A percentile compares a stretch with the other conserved stretches of the same genome.
Evolutionary conservation across 352 stramenopile genomes (phyloP).

Genomic region (Phytophthora tentaculata): DNA sequence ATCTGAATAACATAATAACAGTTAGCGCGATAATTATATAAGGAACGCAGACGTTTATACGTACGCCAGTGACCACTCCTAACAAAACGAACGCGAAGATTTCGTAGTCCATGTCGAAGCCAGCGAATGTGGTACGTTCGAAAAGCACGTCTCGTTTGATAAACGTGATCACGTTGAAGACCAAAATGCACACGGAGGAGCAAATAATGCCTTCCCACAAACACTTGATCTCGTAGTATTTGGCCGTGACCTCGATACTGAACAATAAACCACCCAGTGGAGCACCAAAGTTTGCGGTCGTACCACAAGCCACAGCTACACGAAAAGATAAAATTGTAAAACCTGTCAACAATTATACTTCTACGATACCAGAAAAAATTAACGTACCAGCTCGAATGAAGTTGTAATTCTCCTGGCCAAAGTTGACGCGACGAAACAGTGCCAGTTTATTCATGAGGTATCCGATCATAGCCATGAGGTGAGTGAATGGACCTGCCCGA

Average conservation of each 20-base stretch:
- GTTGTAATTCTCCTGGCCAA: constrained; percentile 77
- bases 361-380: background rate
- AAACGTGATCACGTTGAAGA: constrained; percentile 84
- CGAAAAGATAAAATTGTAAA: background rate
- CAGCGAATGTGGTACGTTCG: constrained; percentile 76
- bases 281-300: constrained; percentile 84
- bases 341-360: background rate
- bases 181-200: constrained; percentile 80
- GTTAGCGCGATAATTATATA: background rate
- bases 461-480: constrained; percentile 79
- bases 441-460: constrained; percentile 67
- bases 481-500: constrained; percentile 74
- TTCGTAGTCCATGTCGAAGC: constrained; percentile 87
- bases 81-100: constrained; percentile 81
- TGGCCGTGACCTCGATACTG: constrained; percentile 87
- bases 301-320: constrained; percentile 74
- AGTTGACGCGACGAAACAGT: constrained; percentile 77
- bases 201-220: constrained; percentile 88
- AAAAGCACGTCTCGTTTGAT: constrained; percentile 84
- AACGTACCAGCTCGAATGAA: constrained; percentile 69
- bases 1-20: constrained; percentile 45
- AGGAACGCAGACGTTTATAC: constrained; percentile 7
- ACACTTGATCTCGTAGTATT: constrained; percentile 89
- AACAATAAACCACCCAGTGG: constrained; percentile 81
- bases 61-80: constrained; percentile 74